Base-by-base conservation (phyloP, 2,329 filamentous ascomycete species). In the Aspergillus sp. region DNA sequence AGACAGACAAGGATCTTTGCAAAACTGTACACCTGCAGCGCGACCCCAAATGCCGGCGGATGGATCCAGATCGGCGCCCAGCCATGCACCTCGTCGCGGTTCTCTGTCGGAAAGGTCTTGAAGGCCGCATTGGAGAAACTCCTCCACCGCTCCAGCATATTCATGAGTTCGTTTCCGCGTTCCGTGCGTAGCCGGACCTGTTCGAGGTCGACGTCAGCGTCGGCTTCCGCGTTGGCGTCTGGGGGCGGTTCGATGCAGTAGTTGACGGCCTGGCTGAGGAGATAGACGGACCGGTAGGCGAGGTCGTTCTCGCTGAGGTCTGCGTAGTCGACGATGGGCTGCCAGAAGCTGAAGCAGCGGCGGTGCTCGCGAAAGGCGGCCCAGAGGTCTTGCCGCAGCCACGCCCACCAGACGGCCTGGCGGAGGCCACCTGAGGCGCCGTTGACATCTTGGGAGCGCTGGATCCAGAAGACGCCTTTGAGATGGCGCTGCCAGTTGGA, bases 381-480 rank as follows among this genome's bases (percentile, higher is more conserved):
- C 85, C 85, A 88, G 0, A 85, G 78, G 65, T 88, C 86, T 64
- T 88, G 86, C 15, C 84, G 76, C 3, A 88, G 72, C 86, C 85
- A 88, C 0, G 82, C 80, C 85, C 86, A 88, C 86, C 85, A 88
- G 0, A 84, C 82, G 0, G 84, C 82, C 62, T 83, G 80, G 40
- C 82, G 77, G 0, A 88, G 73, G 0, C 84, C 83, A 0, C 81
- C 80, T 0, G 79, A 82, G 48, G 84, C 83, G 2, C 84, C 85
- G 55, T 87, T 79, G 44, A 86, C 85, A 49, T 85, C 78, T 51
- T 85, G 83, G 0, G 81, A 84, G n/a, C 84, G 74, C 56, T 87
- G 82, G n/a, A 88, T 87, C 83, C 85, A 87, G 62, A 87, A 88
- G 0, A 87, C 84, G 0, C 85, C 85, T 64, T 87, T 84, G 0